Percentiles rank a stretch among this genome's conserved stretches.
These are phyloP conservation scores for Neurospora hispaniola DNA, from an alignment of 495 filamentous ascomycete genomes.

Conservation along the genomic window DNA sequence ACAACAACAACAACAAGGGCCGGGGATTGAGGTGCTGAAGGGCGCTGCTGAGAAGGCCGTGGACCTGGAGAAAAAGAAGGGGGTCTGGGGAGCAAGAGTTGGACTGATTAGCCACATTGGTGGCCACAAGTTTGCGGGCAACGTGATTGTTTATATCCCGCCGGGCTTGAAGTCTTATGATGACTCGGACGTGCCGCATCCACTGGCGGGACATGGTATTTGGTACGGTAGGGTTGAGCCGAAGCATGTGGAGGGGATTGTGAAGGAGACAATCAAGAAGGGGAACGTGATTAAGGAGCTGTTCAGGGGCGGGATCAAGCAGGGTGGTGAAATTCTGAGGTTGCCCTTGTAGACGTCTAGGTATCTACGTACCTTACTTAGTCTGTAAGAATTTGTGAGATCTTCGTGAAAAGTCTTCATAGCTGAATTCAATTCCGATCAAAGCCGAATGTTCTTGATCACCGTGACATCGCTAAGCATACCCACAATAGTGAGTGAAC, in stretches of 20 bases:
- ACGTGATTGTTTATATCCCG: conserved; percentile 85
- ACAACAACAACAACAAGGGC: background rate
- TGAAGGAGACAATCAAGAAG: conserved; percentile 64
- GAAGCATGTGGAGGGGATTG: conserved; percentile 74
- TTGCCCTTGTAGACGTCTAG: conserved; percentile 14
- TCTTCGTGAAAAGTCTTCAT: background rate
- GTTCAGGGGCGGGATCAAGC: conserved; percentile 54
- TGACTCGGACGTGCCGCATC: conserved; percentile 28
- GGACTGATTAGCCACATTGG: conserved; percentile 80
- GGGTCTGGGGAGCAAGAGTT: conserved; percentile 29
- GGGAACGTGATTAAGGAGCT: conserved; percentile 68
- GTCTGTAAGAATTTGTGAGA: background rate
- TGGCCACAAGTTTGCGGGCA: conserved; percentile 89
- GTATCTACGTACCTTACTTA: no score
- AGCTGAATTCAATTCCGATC: background rate
- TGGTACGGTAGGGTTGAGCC: conserved; percentile 93
- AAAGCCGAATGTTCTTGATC: background rate
- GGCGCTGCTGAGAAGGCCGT: conserved; percentile 20
- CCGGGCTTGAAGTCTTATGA: conserved; percentile 28
- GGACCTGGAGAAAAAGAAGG: conserved; percentile 4
- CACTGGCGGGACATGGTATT: conserved; percentile 69
- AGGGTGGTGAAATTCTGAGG: conserved; percentile 31
- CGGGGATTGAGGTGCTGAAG: conserved; percentile 21
- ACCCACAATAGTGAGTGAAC: background rate
- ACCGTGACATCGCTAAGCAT: background rate